Conservation (phyloP, 2,329 filamentous ascomycete species). For the Chrysoporthe cubensis region DNA sequence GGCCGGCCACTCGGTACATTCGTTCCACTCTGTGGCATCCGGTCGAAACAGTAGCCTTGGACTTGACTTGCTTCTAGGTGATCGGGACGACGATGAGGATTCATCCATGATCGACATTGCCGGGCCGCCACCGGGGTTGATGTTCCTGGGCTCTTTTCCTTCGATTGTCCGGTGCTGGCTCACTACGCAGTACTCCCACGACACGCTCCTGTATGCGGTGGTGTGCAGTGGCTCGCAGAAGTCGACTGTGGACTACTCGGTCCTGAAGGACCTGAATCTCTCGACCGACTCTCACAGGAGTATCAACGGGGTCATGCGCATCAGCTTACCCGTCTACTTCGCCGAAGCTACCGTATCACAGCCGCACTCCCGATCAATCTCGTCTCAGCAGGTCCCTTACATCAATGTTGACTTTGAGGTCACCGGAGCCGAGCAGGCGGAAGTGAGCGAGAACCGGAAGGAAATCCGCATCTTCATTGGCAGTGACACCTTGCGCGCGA, state of each 20-base stretch:
- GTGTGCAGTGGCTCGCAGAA: conserved; percentile 90
- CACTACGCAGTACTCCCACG: conserved; percentile 86
- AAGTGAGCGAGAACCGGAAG: conserved; percentile 56
- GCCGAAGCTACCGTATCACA: conserved; percentile 86
- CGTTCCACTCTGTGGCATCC: conserved; percentile 72
- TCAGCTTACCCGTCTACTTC: conserved; percentile 83
- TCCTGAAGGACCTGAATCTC: conserved; percentile 76
- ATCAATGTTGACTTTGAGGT: conserved; percentile 81
- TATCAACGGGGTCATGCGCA: conserved; percentile 67
- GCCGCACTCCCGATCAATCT: conserved; percentile 74
- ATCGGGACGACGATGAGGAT: conserved; percentile 50
- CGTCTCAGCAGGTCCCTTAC: conserved; percentile 79
- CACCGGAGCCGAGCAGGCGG: conserved; percentile 58
- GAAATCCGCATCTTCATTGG: conserved; percentile 86
- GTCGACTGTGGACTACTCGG: conserved; percentile 76
- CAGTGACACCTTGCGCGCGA: conserved; percentile 81
- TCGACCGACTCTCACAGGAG: conserved; percentile 67
- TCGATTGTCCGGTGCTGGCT: conserved; percentile 97
- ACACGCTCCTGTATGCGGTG: conserved; percentile 86
- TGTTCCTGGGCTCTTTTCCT: conserved; percentile 85
- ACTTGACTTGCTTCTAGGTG: conserved; percentile 70
- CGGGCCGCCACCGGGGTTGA: conserved; percentile 80
- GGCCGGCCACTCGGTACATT: conserved; percentile 75
- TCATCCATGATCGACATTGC: conserved; percentile 70
- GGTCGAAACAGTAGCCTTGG: conserved; percentile 88